These are phyloP conservation scores for Logfia minima DNA, from an alignment of 129 eudicot genomes.

Conservation along the genomic window DNA sequence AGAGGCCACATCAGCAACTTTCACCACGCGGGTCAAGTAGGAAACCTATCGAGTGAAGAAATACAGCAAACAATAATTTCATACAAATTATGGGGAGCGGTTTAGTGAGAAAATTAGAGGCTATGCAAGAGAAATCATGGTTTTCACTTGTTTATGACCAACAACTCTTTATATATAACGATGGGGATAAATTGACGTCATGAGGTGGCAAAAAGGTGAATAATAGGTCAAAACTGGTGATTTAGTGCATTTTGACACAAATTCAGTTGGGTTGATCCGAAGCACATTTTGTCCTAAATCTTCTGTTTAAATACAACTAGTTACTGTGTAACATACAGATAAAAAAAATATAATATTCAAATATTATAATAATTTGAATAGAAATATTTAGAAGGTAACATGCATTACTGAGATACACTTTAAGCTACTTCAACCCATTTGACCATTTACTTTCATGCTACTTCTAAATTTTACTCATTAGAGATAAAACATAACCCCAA, in stretches of 20 bases:
- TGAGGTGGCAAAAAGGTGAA: not conserved
- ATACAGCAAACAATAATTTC: not conserved
- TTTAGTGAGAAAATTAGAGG: not conserved
- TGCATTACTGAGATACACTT: not conserved
- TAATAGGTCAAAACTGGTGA: not conserved
- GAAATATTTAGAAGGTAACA: not conserved
- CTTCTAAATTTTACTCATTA: not conserved
- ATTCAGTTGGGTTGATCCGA: not conserved
- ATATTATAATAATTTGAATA: not conserved
- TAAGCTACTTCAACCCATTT: not conserved
- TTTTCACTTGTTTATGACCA: too few relatives aligned
- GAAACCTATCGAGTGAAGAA: constrained; percentile 52
- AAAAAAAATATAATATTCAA: not conserved
- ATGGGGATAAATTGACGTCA: not conserved
- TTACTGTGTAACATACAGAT: too few relatives aligned
- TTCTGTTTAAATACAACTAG: not conserved
- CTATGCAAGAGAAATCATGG: not conserved
- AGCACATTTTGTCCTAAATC: not conserved
- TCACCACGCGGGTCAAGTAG: constrained; percentile 72
- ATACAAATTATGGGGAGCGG: too few relatives aligned
- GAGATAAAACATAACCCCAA: not conserved
- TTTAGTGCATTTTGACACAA: not conserved
- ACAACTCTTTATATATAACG: not conserved
- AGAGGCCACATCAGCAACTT: constrained; percentile 69
- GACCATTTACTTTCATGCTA: not conserved